These are phyloP conservation scores for Trapa bicornis DNA, from an alignment of 345 rosid species.

Conservation along the genomic window DNA sequence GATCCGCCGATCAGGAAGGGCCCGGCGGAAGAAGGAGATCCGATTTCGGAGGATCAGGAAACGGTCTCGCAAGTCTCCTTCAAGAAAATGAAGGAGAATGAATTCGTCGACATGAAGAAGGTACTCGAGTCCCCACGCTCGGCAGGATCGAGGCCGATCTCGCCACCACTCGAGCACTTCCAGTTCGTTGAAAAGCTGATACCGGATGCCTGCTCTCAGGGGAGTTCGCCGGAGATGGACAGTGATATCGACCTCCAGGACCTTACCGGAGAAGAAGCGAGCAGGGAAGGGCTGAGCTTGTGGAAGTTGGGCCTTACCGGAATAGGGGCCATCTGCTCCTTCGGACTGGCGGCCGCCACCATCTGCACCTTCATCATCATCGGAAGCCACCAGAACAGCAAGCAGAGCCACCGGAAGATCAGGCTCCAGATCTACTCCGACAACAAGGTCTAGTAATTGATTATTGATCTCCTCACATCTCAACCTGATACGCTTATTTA, in stretches of 20 bases:
- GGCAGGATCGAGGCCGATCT: conserved; percentile 12
- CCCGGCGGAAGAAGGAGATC: conserved; percentile 14
- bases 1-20: conserved; percentile 27
- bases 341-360: conserved; percentile 93
- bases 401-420: conserved; percentile 33
- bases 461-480: too few species aligned
- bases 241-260: conserved; percentile 11
- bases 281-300: conserved; percentile 28
- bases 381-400: conserved; percentile 48
- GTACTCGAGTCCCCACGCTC: conserved; percentile 55
- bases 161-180: conserved; percentile 34
- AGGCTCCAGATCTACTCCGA: conserved; percentile 57
- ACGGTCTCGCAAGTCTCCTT: conserved; percentile 74
- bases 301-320: conserved; percentile 83
- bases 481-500: too few species aligned
- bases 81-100: conserved; percentile 64
- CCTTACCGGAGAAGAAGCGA: conserved; percentile 31
- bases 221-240: conserved; percentile 13
- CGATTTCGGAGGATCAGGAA: conserved; percentile 29
- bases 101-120: conserved; percentile 94
- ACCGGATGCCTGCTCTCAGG: conserved; percentile 26
- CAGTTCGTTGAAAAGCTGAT: conserved; percentile 24
- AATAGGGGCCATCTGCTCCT: conserved; percentile 80
- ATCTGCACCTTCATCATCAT: conserved; percentile 40
- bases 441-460: conserved; percentile 39